Percentiles rank a stretch among this genome's conserved stretches.
Evolutionary conservation across 805 yeast genomes (phyloP).

Genomic region (Candida takata): DNA sequence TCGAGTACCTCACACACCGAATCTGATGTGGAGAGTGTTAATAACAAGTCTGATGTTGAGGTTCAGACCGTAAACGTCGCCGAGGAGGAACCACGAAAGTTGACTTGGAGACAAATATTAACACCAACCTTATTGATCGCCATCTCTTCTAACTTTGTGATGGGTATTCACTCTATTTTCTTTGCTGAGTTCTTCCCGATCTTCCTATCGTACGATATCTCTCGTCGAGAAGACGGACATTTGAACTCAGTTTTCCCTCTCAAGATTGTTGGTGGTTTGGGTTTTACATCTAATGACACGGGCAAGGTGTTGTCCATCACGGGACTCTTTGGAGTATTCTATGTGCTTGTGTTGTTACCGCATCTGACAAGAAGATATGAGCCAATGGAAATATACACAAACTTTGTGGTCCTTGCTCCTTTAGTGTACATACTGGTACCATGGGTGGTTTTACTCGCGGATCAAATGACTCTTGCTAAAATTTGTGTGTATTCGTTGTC

Average conservation of each 20-base stretch:
- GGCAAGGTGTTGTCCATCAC: slow-evolving; percentile 18
- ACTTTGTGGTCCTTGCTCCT: slow-evolving; percentile 13
- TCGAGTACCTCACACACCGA: neutral
- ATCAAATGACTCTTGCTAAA: slow-evolving; percentile 4
- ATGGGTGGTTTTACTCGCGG: slow-evolving; percentile 14
- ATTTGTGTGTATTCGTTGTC: slow-evolving; percentile 5
- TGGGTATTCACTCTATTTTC: slow-evolving; percentile 8
- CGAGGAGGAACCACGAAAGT: neutral
- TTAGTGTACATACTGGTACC: slow-evolving; percentile 13
- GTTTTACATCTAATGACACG: slow-evolving; percentile 15
- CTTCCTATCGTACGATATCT: slow-evolving; percentile 11
- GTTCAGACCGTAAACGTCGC: neutral
- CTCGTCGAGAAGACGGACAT: slow-evolving; percentile 8
- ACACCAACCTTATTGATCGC: slow-evolving; percentile 7
- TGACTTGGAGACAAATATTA: slow-evolving; percentile 4
- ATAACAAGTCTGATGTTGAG: neutral
- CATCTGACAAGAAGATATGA: slow-evolving; percentile 18
- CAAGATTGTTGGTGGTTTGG: slow-evolving; percentile 18
- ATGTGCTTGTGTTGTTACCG: slow-evolving; percentile 14
- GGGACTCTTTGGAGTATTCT: slow-evolving; percentile 16
- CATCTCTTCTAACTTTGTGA: slow-evolving; percentile 6
- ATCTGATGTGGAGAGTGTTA: neutral
- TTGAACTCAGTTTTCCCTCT: slow-evolving; percentile 15
- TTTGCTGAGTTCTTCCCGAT: slow-evolving; percentile 13
- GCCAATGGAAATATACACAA: slow-evolving; percentile 14